Base-by-base conservation (phyloP, 192 early-diverging fungal genomes). In the Backusella tarrabulga region DNA sequence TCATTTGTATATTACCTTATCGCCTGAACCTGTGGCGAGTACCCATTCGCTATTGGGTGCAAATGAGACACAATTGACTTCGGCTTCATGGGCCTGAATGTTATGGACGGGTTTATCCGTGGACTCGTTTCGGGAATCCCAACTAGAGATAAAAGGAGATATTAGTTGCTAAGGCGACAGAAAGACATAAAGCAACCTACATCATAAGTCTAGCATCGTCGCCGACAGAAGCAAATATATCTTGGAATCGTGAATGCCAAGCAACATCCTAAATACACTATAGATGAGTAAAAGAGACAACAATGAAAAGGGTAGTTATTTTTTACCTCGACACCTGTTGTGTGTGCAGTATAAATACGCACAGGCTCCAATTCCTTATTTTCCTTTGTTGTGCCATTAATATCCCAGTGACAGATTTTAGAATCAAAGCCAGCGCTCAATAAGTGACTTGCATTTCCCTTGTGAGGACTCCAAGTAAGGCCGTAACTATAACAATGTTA, bases 1-100 rank as follows among this genome's bases (percentile, higher is more conserved):
- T 21, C 26, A 3, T 32, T 6, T 29, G 7, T 23, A 19, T 35
- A 56, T 5, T 75, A 92, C 92, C 86, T 93, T 93, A 81, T 99
- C 98, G 29, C 95, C 93, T 3, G 97, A 97, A 63, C 95, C 98
- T 8, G 98, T 99, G 4, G 94, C 94, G 52, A 99, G 87, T 36
- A 99, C 84, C 74, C 86, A 93, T 85, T 98, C 97, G 74, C 92
- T 97, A 66, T 85, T 86, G 12, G 95, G 95, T 81, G 96, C 96
- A 83, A 97, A 99, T 17, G 95, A 91, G 0, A 99, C 94, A 81
- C 93, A 94, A 81, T 99, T 99, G 75, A 98, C 92, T 81, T 99
- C 98, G 21, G 92, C 92, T 29, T 85, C 81, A 84, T 99, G 98
- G 0, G 97, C 98, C 26, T 93, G 88, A 23, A 95, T 90, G 69